Base-by-base conservation (phyloP, 805 yeast species). In the Metschnikowia matae region DNA sequence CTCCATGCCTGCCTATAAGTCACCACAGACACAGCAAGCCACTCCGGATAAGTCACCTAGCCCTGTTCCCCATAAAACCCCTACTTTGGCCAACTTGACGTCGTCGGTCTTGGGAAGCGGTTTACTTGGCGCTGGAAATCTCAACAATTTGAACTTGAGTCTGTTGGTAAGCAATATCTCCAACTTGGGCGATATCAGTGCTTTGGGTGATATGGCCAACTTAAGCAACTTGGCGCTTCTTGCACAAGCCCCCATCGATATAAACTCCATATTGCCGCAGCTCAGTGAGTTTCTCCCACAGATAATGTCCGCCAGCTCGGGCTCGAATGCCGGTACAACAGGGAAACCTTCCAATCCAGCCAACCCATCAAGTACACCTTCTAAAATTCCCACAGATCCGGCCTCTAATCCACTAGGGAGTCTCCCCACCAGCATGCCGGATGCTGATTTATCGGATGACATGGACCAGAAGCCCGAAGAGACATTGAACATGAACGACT, bases 401-500 rank as follows among this genome's bases (percentile, higher is more conserved):
- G 32, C 41, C 13, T 13, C 31, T 8, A 33, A 15, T 11, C 7
- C 36, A 13, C 18, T 33, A 33, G 45, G 38, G 38, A 42, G 15
- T 33, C 31, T n/a, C 8, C 38, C 38, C 2, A 11, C 37, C n/a
- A 21, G 20, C 45, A 42, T 42, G 1, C 13, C 38, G 15, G 31
- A 23, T 18, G 44, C 7, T 7, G 31, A 42, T 13, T 21, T 33
- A 20, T 44, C 40, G 21, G 40, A 44, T 13, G 21, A 17, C 17
- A 21, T 35, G 33, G 46, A 35, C 10, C 40, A 13, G 33, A 35
- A 36, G 34, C 33, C 39, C 26, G 40, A 29, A 8, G 44, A 29
- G 14, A 43, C 54, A 6, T 69, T 87, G 44, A 87, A 88, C 65
- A 73, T 87, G 78, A 71, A 86, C 32, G 97, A 92, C 66, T 71